phyloP scores from a whole-genome alignment of 129 eudicot genomes.

The Pulicaria dysenterica region DNA sequence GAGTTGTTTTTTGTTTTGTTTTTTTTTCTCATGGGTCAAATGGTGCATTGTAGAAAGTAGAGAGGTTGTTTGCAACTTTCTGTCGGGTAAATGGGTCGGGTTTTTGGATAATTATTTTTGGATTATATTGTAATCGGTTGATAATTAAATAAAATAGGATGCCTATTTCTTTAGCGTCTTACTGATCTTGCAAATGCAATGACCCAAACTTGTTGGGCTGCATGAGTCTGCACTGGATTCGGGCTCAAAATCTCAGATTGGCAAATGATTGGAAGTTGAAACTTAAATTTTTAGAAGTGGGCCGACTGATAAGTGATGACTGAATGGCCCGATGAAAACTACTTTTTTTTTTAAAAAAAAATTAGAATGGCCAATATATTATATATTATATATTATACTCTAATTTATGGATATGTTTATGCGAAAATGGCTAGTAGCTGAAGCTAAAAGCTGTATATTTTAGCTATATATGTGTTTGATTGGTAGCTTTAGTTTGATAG shows the following conservation, averaged over 20 bases:
- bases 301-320: too few relatives aligned
- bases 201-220: not conserved
- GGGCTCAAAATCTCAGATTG: not conserved
- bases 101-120: not conserved
- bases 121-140: not conserved
- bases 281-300: too few relatives aligned
- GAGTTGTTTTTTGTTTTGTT: not conserved
- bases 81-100: slow-evolving; percentile 12
- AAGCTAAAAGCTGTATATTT: too few relatives aligned
- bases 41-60: slow-evolving; percentile 31
- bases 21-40: not conserved
- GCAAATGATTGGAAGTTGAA: too few relatives aligned
- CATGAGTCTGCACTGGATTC: not conserved
- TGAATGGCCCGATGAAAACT: too few relatives aligned
- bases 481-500: too few relatives aligned
- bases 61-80: slow-evolving; percentile 24
- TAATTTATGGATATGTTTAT: too few relatives aligned
- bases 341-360: not conserved
- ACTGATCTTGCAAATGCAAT: too few relatives aligned
- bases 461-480: too few relatives aligned
- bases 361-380: too few relatives aligned
- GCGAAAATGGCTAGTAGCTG: too few relatives aligned
- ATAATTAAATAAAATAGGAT: not conserved
- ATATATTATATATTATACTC: too few relatives aligned
- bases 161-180: not conserved